Conservation (phyloP, 805 yeast species). For the Scheffersomyces lignosus region DNA sequence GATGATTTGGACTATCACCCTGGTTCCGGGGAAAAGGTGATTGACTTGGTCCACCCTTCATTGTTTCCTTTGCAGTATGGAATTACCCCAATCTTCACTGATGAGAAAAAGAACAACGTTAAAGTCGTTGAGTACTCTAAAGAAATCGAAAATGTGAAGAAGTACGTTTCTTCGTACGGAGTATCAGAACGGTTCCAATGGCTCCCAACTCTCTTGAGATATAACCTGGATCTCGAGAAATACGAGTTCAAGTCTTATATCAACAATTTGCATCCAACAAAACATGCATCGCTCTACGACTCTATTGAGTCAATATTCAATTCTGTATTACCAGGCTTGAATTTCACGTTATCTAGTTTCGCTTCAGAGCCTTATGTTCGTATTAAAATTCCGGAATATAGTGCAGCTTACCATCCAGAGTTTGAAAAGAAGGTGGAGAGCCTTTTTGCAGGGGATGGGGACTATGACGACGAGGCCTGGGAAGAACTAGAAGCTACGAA, state of each 20-base stretch:
- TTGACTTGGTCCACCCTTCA: constrained; percentile 21
- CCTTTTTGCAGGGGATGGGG: constrained; percentile 6
- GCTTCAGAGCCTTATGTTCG: constrained; percentile 17
- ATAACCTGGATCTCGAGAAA: background rate
- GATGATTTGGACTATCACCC: constrained; percentile 13
- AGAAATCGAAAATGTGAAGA: constrained; percentile 5
- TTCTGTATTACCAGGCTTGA: constrained; percentile 30
- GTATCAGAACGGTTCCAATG: constrained; percentile 12
- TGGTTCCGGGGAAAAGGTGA: constrained; percentile 10
- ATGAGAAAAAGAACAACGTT: background rate
- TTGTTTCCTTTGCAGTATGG: constrained; percentile 18
- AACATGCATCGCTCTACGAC: constrained; percentile 23
- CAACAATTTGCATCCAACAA: constrained; percentile 39
- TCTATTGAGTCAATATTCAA: constrained; percentile 31
- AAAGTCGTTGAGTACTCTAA: constrained; percentile 3
- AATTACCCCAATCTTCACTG: constrained; percentile 6
- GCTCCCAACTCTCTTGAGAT: constrained; percentile 14
- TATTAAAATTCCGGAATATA: constrained; percentile 16
- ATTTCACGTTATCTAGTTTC: constrained; percentile 23
- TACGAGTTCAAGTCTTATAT: constrained; percentile 34
- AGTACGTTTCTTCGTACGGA: constrained; percentile 5
- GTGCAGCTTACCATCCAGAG: constrained; percentile 11
- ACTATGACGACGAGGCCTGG: constrained; percentile 5
- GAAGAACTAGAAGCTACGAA: constrained; percentile 9
- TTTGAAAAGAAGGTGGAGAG: constrained; percentile 1